Conservation (phyloP, 345 rosid species). For the Crucihimalaya himalaica region DNA sequence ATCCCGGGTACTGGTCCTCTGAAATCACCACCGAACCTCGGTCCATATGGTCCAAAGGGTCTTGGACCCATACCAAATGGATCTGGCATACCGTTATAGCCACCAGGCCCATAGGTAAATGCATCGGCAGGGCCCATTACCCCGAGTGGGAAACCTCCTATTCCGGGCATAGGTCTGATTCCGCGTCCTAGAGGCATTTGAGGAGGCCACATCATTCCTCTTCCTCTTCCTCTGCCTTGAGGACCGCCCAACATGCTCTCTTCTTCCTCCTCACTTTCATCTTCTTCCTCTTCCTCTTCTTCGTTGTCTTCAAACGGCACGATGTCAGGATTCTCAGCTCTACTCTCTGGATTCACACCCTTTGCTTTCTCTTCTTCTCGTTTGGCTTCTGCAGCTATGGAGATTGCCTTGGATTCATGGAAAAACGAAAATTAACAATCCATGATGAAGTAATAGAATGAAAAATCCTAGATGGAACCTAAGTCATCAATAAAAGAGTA, state of each 20-base stretch:
- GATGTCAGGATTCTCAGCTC: constrained; percentile 87
- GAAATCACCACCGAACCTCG: constrained; percentile 91
- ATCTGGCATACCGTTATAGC: constrained; percentile 83
- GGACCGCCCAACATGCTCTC: constrained; percentile 51
- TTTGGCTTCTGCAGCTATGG: constrained; percentile 90
- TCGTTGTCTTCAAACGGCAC: constrained; percentile 97
- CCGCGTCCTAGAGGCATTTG: constrained; percentile 84
- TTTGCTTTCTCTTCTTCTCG: constrained; percentile 98
- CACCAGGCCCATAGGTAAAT: constrained; percentile 80
- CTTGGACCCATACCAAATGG: constrained; percentile 80
- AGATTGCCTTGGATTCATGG: constrained; percentile 49
- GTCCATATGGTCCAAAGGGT: constrained; percentile 81
- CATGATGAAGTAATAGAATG: not conserved
- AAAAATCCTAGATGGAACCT: not conserved
- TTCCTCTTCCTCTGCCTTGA: constrained; percentile 89
- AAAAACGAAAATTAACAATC: not conserved
- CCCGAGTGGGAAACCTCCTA: constrained; percentile 77
- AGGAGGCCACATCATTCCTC: constrained; percentile 98
- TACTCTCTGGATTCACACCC: constrained; percentile 79
- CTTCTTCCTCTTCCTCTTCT: constrained; percentile 97
- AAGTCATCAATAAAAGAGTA: constrained; percentile 2
- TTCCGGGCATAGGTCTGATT: constrained; percentile 81
- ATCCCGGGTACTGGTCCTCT: constrained; percentile 74
- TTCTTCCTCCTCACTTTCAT: constrained; percentile 79
- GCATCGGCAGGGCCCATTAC: constrained; percentile 86